phyloP scores from a whole-genome alignment of 805 yeast genomes.

The Priceomyces medius region DNA sequence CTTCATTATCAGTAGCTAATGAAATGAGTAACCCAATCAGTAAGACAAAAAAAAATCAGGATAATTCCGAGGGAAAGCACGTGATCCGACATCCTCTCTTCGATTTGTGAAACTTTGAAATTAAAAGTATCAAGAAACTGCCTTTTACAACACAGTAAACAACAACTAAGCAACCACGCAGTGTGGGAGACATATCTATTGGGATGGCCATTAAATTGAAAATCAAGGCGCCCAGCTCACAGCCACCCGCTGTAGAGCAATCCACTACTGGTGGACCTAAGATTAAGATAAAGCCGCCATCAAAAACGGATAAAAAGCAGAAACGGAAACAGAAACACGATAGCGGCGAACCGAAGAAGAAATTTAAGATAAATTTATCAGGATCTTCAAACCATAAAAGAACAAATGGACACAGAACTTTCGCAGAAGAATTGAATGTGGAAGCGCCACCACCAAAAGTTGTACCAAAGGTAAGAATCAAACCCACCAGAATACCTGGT shows the following conservation, averaged over 20 bases:
- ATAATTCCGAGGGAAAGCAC: too few relatives aligned
- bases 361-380: slow-evolving; percentile 3
- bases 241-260: slow-evolving; percentile 4
- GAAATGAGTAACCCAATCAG: background rate
- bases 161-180: background rate
- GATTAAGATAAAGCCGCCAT: slow-evolving; percentile 22
- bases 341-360: slow-evolving; percentile 1
- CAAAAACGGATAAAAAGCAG: slow-evolving; percentile 6
- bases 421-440: slow-evolving; percentile 1
- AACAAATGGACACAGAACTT: background rate
- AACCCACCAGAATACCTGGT: slow-evolving; percentile 73
- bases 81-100: too few relatives aligned
- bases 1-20: background rate
- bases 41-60: background rate
- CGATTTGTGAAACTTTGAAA: too few relatives aligned
- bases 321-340: slow-evolving; percentile 7
- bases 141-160: too few relatives aligned
- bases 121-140: too few relatives aligned
- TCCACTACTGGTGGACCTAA: slow-evolving; percentile 8
- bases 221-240: slow-evolving; percentile 16
- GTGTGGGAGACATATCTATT: background rate
- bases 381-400: slow-evolving; percentile 1
- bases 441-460: slow-evolving; percentile 4
- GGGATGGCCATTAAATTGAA: slow-evolving; percentile 22
- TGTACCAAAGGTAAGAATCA: slow-evolving; percentile 50